These are phyloP conservation scores for Fusarium oxysporum DNA, from an alignment of 2,329 filamentous ascomycete species.

Conservation along the genomic window DNA sequence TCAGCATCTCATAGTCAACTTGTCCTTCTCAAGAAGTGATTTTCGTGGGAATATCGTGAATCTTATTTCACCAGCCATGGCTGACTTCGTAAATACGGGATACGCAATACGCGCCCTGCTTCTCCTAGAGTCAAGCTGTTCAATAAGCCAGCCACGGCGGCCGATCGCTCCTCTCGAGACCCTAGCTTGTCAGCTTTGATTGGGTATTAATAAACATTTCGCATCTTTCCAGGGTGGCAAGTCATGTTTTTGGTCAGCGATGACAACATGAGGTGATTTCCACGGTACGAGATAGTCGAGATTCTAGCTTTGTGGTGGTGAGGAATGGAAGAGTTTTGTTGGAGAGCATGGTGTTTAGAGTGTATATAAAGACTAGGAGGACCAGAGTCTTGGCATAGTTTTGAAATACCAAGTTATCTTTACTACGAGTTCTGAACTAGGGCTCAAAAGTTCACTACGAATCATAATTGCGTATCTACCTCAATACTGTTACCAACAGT, in stretches of 20 bases:
- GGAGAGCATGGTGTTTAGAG: neutral
- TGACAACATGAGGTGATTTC: neutral
- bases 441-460: neutral
- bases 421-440: neutral
- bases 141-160: conserved; percentile 4
- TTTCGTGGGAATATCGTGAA: neutral
- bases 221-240: neutral
- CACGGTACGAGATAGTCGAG: neutral
- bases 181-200: neutral
- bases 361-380: conserved; percentile 12
- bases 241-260: neutral
- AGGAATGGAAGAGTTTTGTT: neutral
- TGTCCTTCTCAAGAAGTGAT: neutral
- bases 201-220: conserved; percentile 1
- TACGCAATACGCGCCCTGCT: neutral
- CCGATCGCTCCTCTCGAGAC: neutral
- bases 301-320: neutral
- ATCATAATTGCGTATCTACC: neutral
- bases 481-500: neutral
- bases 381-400: neutral
- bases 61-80: neutral
- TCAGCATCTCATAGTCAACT: neutral
- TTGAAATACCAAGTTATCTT: neutral
- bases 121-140: neutral
- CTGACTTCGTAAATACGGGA: neutral